A percentile compares a stretch with the other conserved stretches of the same genome.
These are phyloP conservation scores for Clarireedia sp. DNA, from an alignment of 2,329 filamentous ascomycete genomes.

Conservation along the genomic window DNA sequence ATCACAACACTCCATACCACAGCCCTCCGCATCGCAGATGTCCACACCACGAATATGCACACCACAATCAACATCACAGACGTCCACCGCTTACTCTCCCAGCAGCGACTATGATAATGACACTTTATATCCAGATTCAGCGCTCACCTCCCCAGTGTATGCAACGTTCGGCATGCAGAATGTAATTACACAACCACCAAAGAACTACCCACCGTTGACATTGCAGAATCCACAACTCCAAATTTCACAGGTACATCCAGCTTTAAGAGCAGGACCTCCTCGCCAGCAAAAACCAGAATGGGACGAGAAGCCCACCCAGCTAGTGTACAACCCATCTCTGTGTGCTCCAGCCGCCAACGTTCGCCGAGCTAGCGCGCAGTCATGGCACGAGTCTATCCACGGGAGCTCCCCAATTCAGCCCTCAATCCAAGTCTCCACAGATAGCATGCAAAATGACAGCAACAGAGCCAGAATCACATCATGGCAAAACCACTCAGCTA, in stretches of 20 bases:
- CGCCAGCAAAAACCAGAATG: not conserved
- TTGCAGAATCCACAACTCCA: conserved; percentile 1
- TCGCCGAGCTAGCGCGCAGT: not conserved
- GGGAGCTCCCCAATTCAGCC: not conserved
- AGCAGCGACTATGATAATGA: conserved; percentile 9
- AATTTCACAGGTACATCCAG: not conserved
- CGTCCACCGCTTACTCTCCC: conserved; percentile 6
- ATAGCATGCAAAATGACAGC: not conserved
- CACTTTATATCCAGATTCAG: not conserved
- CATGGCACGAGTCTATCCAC: conserved; percentile 1
- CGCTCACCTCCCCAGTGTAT: not conserved
- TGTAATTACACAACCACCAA: not conserved
- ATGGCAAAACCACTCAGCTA: not conserved
- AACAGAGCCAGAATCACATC: not conserved
- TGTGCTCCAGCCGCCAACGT: not conserved
- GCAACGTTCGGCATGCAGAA: not conserved
- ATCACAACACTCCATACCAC: not conserved
- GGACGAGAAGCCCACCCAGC: not conserved
- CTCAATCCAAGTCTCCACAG: not conserved
- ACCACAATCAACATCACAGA: not conserved
- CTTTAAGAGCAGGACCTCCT: not conserved
- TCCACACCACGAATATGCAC: not conserved
- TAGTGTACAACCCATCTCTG: not conserved
- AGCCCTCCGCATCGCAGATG: not conserved
- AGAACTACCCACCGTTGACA: not conserved